These are phyloP conservation scores for Logfia minima DNA, from an alignment of 129 eudicot genomes.

Conservation along the genomic window DNA sequence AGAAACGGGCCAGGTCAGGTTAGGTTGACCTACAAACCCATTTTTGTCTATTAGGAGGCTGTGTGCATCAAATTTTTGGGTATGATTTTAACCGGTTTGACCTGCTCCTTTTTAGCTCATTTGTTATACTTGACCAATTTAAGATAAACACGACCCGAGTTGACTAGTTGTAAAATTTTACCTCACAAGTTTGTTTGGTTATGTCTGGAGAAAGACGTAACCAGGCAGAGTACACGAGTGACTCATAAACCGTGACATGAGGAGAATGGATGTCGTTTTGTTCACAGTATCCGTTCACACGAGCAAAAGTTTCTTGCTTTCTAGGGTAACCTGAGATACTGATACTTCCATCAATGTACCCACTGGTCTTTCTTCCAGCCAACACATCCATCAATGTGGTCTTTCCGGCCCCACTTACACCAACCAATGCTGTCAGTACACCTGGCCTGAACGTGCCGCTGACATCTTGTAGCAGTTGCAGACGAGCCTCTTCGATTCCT, in stretches of 20 bases:
- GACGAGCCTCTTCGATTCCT: slow-evolving; percentile 9
- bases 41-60: background rate
- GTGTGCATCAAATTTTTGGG: background rate
- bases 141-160: background rate
- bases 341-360: slow-evolving; percentile 22
- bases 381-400: slow-evolving; percentile 25
- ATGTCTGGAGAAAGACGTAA: slow-evolving; percentile 21
- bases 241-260: slow-evolving; percentile 20
- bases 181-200: slow-evolving; percentile 9
- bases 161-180: background rate
- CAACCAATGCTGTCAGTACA: slow-evolving; percentile 20
- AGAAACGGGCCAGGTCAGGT: background rate
- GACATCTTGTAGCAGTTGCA: slow-evolving; percentile 17
- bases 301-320: slow-evolving; percentile 27
- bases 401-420: slow-evolving; percentile 27
- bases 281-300: slow-evolving; percentile 24
- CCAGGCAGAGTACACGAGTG: slow-evolving; percentile 26
- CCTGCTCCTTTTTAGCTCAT: background rate
- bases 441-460: slow-evolving; percentile 25
- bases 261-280: slow-evolving; percentile 29
- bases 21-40: background rate
- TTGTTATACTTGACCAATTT: background rate
- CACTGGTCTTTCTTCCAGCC: slow-evolving; percentile 23
- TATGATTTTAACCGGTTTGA: background rate
- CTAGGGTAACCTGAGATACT: slow-evolving; percentile 23